These are phyloP conservation scores for Tylopilus subfusipes DNA, from an alignment of 768 basidiomycete genomes.

Conservation along the genomic window DNA sequence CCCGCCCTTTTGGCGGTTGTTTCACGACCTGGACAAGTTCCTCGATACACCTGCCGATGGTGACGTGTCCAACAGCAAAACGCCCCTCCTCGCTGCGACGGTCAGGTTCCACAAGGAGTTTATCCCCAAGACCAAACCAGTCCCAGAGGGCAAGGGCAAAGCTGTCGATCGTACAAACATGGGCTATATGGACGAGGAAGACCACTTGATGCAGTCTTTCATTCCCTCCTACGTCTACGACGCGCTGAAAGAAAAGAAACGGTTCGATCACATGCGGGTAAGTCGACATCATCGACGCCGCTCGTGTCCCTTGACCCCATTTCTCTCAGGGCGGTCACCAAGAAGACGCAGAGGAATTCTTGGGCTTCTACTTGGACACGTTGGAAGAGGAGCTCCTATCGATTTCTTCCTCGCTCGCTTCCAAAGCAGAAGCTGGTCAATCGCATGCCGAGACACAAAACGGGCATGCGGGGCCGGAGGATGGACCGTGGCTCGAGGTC, in stretches of 20 bases:
- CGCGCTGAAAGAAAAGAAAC: constrained; percentile 88
- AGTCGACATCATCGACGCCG: constrained; percentile 29
- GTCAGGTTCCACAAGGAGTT: constrained; percentile 81
- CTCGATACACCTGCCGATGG: constrained; percentile 32
- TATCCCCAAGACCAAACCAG: constrained; percentile 23
- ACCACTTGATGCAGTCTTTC: constrained; percentile 62
- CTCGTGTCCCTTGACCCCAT: not conserved
- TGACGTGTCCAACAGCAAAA: constrained; percentile 29
- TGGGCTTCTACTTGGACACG: constrained; percentile 95
- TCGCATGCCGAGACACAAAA: constrained; percentile 9
- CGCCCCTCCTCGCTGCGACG: constrained; percentile 66
- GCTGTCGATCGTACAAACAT: constrained; percentile 33
- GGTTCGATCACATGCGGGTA: constrained; percentile 91
- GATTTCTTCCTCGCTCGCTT: constrained; percentile 52
- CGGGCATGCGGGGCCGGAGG: constrained; percentile 34
- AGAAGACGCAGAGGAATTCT: constrained; percentile 97
- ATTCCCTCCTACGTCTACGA: constrained; percentile 86
- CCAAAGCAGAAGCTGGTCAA: constrained; percentile 32
- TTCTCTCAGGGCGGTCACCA: constrained; percentile 75
- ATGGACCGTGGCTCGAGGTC: constrained; percentile 90
- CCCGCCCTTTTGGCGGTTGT: constrained; percentile 77
- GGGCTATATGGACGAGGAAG: constrained; percentile 41
- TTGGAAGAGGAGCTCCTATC: constrained; percentile 86
- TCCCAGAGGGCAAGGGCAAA: constrained; percentile 37
- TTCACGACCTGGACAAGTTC: constrained; percentile 64